Percentiles rank a stretch among this genome's conserved stretches.
Evolutionary conservation across 371 early-diverging fungal species (phyloP).

Genomic region (Apophysomyces variabilis): DNA sequence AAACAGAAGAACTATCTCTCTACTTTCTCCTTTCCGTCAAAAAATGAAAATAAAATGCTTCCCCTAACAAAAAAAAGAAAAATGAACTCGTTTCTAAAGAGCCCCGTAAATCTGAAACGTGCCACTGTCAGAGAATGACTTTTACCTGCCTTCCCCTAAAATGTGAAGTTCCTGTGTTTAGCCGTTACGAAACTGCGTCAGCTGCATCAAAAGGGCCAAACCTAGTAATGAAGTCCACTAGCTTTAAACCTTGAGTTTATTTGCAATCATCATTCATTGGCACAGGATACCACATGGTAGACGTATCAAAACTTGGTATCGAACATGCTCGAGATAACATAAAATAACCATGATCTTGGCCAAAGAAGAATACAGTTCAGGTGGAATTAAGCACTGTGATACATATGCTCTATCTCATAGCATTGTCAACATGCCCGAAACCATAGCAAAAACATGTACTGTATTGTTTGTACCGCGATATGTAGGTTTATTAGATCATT

Average conservation of each 20-base stretch:
- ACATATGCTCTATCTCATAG: neutral
- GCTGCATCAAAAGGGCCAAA: neutral
- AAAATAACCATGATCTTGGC: neutral
- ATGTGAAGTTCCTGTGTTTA: neutral
- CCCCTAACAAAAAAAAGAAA: conserved; percentile 2
- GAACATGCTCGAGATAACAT: too few species aligned
- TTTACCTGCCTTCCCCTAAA: neutral
- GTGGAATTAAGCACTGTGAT: neutral
- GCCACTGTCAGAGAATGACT: neutral
- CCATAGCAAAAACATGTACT: neutral
- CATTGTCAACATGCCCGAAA: neutral
- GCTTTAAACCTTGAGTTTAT: too few species aligned
- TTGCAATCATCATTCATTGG: too few species aligned
- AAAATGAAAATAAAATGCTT: neutral
- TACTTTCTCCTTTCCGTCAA: neutral
- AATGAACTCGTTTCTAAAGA: neutral
- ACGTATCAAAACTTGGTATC: too few species aligned
- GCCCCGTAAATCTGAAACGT: conserved; percentile 1
- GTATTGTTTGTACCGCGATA: neutral
- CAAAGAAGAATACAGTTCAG: neutral
- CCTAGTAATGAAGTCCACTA: too few species aligned
- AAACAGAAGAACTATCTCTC: neutral
- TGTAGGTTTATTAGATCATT: too few species aligned
- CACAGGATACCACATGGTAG: too few species aligned
- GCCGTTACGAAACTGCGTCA: conserved; percentile 2